These are phyloP conservation scores for Hypoxylon sp. DNA, from an alignment of 2,329 filamentous ascomycete genomes.

Conservation along the genomic window DNA sequence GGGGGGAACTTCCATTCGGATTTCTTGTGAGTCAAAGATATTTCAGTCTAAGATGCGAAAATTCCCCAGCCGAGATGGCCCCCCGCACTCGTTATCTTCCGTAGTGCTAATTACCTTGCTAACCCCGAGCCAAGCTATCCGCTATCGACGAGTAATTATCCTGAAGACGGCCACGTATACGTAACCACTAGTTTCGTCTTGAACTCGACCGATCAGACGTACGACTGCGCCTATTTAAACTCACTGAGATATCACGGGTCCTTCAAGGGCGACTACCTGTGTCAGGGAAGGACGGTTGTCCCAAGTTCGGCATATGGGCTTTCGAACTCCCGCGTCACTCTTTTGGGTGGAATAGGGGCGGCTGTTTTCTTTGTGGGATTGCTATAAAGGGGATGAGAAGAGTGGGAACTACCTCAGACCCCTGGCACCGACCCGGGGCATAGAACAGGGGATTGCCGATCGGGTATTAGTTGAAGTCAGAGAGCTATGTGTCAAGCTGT, in stretches of 20 bases:
- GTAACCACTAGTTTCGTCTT: slow-evolving; percentile 24
- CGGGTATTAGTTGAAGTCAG: not conserved
- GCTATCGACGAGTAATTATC: slow-evolving; percentile 7
- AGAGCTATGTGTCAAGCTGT: not conserved
- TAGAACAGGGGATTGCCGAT: not conserved
- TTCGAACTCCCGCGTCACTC: not conserved
- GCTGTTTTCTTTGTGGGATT: not conserved
- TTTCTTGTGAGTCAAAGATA: slow-evolving; percentile 31
- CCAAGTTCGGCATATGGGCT: slow-evolving; percentile 4
- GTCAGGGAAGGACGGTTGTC: slow-evolving; percentile 29
- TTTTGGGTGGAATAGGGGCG: slow-evolving; percentile 10
- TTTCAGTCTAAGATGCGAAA: not conserved
- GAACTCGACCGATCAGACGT: slow-evolving; percentile 32
- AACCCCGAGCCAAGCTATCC: slow-evolving; percentile 16
- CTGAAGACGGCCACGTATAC: slow-evolving; percentile 23
- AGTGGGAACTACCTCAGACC: not conserved
- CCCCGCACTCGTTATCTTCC: not conserved
- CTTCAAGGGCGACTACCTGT: slow-evolving; percentile 30
- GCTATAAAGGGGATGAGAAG: not conserved
- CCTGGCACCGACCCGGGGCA: not conserved
- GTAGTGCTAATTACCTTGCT: not conserved
- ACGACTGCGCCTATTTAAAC: slow-evolving; percentile 32
- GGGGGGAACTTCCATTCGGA: slow-evolving; percentile 32
- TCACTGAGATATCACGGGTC: slow-evolving; percentile 19
- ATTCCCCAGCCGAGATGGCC: not conserved